Conservation (phyloP, 768 basidiomycete genomes). For the Omphalotus guepiniiformis region DNA sequence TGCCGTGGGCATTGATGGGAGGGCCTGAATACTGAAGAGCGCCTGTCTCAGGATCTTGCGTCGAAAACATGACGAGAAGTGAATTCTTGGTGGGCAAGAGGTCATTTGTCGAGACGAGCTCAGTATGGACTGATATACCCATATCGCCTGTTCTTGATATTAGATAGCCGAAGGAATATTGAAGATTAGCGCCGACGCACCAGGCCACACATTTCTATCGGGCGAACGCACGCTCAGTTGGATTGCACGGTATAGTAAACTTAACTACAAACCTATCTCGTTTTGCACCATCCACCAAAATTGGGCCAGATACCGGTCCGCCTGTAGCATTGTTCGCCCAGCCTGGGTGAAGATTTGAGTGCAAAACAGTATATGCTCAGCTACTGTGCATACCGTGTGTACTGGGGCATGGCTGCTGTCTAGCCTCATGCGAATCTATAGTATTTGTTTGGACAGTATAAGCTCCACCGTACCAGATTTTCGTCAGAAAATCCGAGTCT, state of each 20-base stretch:
- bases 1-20: slow-evolving; percentile 30
- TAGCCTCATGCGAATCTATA: slow-evolving; percentile 33
- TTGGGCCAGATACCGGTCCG: slow-evolving; percentile 44
- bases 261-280: slow-evolving; percentile 36
- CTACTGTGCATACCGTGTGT: slow-evolving; percentile 12
- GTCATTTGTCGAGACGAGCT: slow-evolving; percentile 30
- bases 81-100: slow-evolving; percentile 39
- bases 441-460: slow-evolving; percentile 61
- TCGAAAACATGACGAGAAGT: slow-evolving; percentile 44
- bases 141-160: slow-evolving; percentile 40
- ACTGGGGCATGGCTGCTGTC: slow-evolving; percentile 27
- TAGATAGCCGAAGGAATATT: no score
- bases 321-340: slow-evolving; percentile 47
- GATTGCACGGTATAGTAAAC: background rate
- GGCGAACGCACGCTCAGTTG: slow-evolving; percentile 14
- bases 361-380: background rate
- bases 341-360: slow-evolving; percentile 19
- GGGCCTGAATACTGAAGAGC: slow-evolving; percentile 42
- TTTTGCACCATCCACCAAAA: slow-evolving; percentile 51
- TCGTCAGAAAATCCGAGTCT: slow-evolving; percentile 48
- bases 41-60: slow-evolving; percentile 40
- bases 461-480: slow-evolving; percentile 57
- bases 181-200: no score
- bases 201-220: slow-evolving; percentile 26
- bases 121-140: slow-evolving; percentile 38